These are phyloP conservation scores for Wickerhamiella parazyma DNA, from an alignment of 805 yeast species.

Conservation along the genomic window DNA sequence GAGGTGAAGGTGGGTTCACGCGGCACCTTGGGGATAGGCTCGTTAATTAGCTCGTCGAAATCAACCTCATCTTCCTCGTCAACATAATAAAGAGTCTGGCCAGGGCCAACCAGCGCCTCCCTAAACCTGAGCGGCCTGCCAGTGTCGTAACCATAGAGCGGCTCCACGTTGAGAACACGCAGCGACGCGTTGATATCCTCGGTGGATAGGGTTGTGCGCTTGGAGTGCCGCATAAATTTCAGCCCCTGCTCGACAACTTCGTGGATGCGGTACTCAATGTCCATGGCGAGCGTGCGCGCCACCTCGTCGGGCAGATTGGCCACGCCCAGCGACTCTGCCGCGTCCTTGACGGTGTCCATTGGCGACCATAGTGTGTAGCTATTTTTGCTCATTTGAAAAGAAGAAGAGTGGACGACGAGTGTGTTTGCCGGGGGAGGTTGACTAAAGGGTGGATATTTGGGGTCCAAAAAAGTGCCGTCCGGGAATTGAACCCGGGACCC, in stretches of 20 bases:
- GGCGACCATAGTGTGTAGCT: constrained; percentile 97
- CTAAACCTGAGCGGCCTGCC: constrained; percentile 59
- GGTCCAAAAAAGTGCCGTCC: constrained; percentile 7
- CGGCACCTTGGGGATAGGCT: constrained; percentile 91
- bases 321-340: constrained; percentile 82
- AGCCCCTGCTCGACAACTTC: constrained; percentile 92
- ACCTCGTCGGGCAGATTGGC: constrained; percentile 71
- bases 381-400: constrained; percentile 20
- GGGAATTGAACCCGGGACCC: constrained; percentile 12
- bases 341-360: constrained; percentile 90
- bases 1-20: constrained; percentile 86
- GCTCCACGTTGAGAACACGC: constrained; percentile 80
- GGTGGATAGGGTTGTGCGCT: constrained; percentile 67
- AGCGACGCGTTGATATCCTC: constrained; percentile 72
- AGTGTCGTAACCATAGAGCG: constrained; percentile 33
- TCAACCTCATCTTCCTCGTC: constrained; percentile 86
- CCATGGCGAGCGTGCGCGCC: constrained; percentile 92
- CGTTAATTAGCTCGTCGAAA: constrained; percentile 83
- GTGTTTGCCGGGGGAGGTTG: too few species aligned
- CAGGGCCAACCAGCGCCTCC: constrained; percentile 81
- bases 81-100: constrained; percentile 83
- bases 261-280: constrained; percentile 93
- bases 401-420: too few species aligned
- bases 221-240: constrained; percentile 90
- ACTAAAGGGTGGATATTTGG: background rate